These are phyloP conservation scores for Conidiobolus coronatus DNA, from an alignment of 371 early-diverging fungal genomes.

Conservation along the genomic window DNA sequence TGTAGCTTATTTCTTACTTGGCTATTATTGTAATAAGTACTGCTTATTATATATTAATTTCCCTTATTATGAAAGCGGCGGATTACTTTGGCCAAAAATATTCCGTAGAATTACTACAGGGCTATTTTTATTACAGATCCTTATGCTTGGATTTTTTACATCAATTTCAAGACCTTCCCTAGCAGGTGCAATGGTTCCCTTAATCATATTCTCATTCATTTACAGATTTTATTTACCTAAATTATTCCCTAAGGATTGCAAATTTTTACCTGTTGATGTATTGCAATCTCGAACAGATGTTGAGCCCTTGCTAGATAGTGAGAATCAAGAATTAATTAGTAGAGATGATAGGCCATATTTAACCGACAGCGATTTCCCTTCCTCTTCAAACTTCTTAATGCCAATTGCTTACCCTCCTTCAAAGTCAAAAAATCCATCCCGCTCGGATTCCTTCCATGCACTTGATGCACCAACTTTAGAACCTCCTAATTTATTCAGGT, in stretches of 20 bases:
- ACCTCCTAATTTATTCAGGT: no score
- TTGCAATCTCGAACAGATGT: slow-evolving; percentile 3
- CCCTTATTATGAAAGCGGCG: slow-evolving; percentile 58
- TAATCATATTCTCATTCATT: slow-evolving; percentile 20
- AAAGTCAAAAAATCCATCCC: no score
- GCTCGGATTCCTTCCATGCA: no score
- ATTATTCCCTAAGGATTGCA: slow-evolving; percentile 23
- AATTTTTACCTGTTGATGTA: slow-evolving; percentile 13
- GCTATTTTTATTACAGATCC: slow-evolving; percentile 55
- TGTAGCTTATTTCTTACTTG: slow-evolving; percentile 45
- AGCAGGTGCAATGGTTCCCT: slow-evolving; percentile 19
- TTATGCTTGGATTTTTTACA: slow-evolving; percentile 54
- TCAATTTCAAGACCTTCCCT: slow-evolving; percentile 24
- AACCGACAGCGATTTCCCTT: no score
- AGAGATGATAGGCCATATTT: no score
- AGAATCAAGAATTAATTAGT: no score
- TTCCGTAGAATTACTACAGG: slow-evolving; percentile 51
- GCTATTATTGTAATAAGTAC: slow-evolving; percentile 51
- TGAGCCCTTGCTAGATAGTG: no score
- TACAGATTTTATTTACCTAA: slow-evolving; percentile 23
- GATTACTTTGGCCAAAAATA: slow-evolving; percentile 50
- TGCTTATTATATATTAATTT: slow-evolving; percentile 57
- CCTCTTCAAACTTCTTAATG: no score
- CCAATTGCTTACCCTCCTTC: no score
- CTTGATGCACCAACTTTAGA: no score